phyloP scores from a whole-genome alignment of 306 rosid species.

The Casuarina equisetifolia region DNA sequence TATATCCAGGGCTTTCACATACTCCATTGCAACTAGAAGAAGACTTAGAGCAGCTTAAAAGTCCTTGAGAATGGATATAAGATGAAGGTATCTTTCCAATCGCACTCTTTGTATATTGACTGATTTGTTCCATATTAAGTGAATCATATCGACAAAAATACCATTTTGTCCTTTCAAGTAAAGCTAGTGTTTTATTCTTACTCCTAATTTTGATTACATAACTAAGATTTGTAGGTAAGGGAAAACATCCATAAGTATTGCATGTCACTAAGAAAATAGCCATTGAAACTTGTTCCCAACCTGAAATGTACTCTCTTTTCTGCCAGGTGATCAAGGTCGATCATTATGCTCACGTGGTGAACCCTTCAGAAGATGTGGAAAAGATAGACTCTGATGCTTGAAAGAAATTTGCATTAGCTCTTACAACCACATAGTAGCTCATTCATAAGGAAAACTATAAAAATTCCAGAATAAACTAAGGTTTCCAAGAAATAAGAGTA shows the following conservation, averaged over 20 bases:
- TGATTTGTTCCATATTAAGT: constrained; percentile 1
- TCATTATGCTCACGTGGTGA: constrained; percentile 94
- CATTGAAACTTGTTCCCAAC: neutral
- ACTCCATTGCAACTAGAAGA: constrained; percentile 95
- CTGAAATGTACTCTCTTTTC: neutral
- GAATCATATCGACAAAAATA: neutral
- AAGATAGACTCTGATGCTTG: constrained; percentile 74
- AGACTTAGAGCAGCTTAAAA: constrained; percentile 96
- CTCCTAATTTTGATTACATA: too few relatives aligned
- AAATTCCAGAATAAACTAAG: neutral
- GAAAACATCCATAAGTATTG: too few relatives aligned
- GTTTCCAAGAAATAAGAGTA: too few relatives aligned
- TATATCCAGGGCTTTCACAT: constrained; percentile 70
- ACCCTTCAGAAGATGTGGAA: constrained; percentile 79
- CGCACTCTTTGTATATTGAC: constrained; percentile 7
- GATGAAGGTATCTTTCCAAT: constrained; percentile 70
- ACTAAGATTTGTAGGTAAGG: too few relatives aligned
- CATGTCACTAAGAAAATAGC: neutral
- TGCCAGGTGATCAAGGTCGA: constrained; percentile 83
- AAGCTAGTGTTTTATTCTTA: too few relatives aligned
- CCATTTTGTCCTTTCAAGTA: too few relatives aligned
- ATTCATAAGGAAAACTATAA: neutral
- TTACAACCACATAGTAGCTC: neutral
- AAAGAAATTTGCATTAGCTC: constrained; percentile 60
- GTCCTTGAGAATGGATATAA: constrained; percentile 96